Conservation (phyloP, 352 stramenopile species). For the Phytophthora europaea region DNA sequence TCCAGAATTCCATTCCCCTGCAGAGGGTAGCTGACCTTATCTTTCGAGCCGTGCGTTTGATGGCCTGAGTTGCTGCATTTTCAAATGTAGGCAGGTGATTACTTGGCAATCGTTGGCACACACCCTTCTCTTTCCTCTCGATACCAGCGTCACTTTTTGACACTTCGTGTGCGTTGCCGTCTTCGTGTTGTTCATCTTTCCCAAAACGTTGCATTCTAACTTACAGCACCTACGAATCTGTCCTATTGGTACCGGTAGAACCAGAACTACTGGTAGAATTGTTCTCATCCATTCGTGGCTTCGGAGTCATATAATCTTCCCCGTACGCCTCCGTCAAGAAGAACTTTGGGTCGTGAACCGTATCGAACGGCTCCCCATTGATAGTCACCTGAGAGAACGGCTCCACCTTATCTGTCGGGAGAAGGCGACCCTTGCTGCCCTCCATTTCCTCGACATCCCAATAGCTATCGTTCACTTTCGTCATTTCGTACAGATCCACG, state of each 20-base stretch:
- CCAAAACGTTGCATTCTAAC: neutral
- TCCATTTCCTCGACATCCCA: slow-evolving; percentile 37
- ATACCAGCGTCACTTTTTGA: too few species aligned
- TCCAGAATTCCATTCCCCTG: neutral
- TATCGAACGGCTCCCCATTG: slow-evolving; percentile 46
- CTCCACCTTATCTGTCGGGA: slow-evolving; percentile 28
- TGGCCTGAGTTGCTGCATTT: too few species aligned
- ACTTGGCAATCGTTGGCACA: too few species aligned
- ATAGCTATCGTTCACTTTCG: slow-evolving; percentile 14
- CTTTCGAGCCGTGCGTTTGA: too few species aligned
- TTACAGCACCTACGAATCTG: neutral
- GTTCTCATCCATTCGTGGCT: neutral
- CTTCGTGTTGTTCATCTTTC: neutral
- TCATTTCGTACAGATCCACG: slow-evolving; percentile 48
- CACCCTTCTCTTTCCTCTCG: too few species aligned
- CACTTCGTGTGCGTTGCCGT: too few species aligned
- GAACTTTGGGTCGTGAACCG: slow-evolving; percentile 38
- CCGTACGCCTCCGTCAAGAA: slow-evolving; percentile 47
- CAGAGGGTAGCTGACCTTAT: too few species aligned
- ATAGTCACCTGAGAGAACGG: slow-evolving; percentile 34
- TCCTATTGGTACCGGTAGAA: neutral
- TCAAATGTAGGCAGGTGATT: too few species aligned
- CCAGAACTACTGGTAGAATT: neutral
- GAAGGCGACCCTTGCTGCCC: slow-evolving; percentile 13
- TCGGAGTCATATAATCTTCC: slow-evolving; percentile 42